Evolutionary conservation across 164 flowering plant species (phyloP), one percentile per base, ranked within the genome.

Genomic region (Annona cherimola): DNA sequence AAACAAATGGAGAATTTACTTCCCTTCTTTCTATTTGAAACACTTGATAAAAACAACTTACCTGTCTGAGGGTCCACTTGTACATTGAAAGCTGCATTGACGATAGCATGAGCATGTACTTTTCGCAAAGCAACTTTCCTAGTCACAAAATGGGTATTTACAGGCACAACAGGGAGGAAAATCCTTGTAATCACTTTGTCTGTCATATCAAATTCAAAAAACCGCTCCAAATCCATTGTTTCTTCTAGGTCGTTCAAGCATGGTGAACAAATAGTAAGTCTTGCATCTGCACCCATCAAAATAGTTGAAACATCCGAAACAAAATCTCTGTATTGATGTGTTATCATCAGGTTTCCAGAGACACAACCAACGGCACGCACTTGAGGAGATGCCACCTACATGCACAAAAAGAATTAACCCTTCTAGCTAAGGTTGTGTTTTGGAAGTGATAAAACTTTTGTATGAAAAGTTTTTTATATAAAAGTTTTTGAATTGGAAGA

Each of bases 271-370:
- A 68, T 46, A 40, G 61, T 54, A 9, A 68, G 70, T 54, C 60
- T 45, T 26, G 70, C 45, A 19, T 50, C 70, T 68, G 70, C 70
- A 26, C 60, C 70, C 70, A 68, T 68, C 42, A 68, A 61, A 54
- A 68, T 45, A 20, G 70, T 68, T 11, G 42, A 59, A 68, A 68
- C 41, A 46, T 68, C 70, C 18, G 70, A 50, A 68, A 68, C 61
- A 39, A 68, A 68, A 68, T 68, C 70, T 68, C 19, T 43, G 39
- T 68, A 61, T 54, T 68, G 60, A n/a, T 68, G 70, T 68, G 70
- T 41, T n/a, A 68, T 68, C 70, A 68, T 68, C 70, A 68, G 50
- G 60, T 68, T 68, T 26, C 70, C 70, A 45, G 61, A 42, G 50
- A 68, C 70, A 68, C 60, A 68, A 45, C 70, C 70, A 45, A 68